These are phyloP conservation scores for Sporisorium graminicola DNA, from an alignment of 1,284 basidiomycete species.

Conservation along the genomic window DNA sequence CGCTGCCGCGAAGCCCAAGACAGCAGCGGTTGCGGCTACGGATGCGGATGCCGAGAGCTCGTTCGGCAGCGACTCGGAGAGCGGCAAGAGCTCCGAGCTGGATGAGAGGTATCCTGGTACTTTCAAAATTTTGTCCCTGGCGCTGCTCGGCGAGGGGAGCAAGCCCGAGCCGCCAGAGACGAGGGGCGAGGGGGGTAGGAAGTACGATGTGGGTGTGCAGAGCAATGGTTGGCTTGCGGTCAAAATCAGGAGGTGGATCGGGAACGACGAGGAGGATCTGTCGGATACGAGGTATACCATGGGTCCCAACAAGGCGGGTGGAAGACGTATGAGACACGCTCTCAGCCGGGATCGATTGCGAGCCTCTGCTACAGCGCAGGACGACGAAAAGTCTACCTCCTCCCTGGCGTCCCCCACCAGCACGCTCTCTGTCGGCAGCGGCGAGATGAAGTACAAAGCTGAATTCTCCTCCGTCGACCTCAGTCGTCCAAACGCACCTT, in stretches of 20 bases:
- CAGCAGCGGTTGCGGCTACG: background rate
- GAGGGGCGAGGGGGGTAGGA: slow-evolving; percentile 21
- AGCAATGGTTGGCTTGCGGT: slow-evolving; percentile 38
- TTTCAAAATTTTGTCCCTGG: slow-evolving; percentile 30
- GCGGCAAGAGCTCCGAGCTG: background rate
- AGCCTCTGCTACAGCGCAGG: background rate
- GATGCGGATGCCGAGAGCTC: slow-evolving; percentile 19
- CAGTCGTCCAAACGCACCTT: background rate
- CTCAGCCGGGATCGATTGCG: slow-evolving; percentile 20
- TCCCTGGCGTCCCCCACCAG: slow-evolving; percentile 18
- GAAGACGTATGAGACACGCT: slow-evolving; percentile 15
- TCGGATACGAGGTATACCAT: slow-evolving; percentile 6
- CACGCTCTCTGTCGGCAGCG: slow-evolving; percentile 32
- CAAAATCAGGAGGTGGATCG: slow-evolving; percentile 35
- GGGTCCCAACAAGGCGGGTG: background rate
- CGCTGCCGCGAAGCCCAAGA: background rate
- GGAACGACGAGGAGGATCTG: slow-evolving; percentile 11
- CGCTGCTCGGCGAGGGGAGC: slow-evolving; percentile 32
- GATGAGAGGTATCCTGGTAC: slow-evolving; percentile 41
- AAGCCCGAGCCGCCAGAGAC: slow-evolving; percentile 24
- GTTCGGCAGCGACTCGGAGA: slow-evolving; percentile 26
- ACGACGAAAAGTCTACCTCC: background rate
- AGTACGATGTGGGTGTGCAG: slow-evolving; percentile 37
- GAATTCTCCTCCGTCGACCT: slow-evolving; percentile 29
- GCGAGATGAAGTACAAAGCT: slow-evolving; percentile 29